Evolutionary conservation across 306 rosid genomes (phyloP).

Genomic region (Gillenia trifoliata): DNA sequence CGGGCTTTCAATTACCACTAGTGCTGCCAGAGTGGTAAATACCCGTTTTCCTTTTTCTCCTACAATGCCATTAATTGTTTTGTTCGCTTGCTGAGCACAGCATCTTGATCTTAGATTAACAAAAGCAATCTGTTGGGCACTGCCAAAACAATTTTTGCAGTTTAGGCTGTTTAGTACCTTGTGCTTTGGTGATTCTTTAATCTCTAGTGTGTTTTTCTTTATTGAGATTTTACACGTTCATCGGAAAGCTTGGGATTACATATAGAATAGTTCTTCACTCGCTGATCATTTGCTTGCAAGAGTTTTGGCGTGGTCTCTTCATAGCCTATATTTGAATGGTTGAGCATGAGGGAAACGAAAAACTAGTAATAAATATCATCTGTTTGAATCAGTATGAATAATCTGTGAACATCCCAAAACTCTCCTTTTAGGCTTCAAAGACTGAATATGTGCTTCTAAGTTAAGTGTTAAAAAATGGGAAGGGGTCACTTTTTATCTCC

Average conservation of each 20-base stretch:
- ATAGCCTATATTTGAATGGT: neutral
- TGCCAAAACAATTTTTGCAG: neutral
- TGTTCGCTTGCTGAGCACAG: neutral
- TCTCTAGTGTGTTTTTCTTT: no score
- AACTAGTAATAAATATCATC: neutral
- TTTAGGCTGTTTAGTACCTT: neutral
- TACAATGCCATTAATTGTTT: neutral
- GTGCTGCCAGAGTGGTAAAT: constrained; percentile 90
- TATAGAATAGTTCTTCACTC: no score
- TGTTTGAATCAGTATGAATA: neutral
- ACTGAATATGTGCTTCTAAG: no score
- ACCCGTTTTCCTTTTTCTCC: neutral
- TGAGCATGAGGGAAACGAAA: neutral
- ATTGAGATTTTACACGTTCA: no score
- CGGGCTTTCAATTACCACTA: constrained; percentile 79
- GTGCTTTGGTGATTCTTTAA: no score
- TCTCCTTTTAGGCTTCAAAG: no score
- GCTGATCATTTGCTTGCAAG: no score
- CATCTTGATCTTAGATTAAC: neutral
- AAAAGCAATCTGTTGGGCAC: neutral
- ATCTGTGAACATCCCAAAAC: neutral
- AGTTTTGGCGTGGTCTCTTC: no score
- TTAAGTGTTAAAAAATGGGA: no score
- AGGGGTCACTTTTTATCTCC: no score
- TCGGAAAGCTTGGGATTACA: no score